Conservation (phyloP, 768 basidiomycete species). For the Suillus subalutaceus region DNA sequence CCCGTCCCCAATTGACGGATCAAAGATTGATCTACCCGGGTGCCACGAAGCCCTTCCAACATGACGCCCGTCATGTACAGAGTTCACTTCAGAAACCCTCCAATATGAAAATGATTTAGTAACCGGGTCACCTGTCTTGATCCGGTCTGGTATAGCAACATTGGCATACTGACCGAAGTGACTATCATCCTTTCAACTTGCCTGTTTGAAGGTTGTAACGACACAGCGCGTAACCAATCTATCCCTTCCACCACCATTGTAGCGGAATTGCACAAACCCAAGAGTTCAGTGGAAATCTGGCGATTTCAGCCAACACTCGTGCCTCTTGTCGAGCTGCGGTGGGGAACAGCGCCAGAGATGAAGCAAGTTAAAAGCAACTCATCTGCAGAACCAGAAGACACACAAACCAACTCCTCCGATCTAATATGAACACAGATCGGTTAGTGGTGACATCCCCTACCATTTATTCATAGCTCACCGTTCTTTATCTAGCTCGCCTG, state of each 20-base stretch:
- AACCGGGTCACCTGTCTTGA: background rate
- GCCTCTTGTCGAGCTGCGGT: background rate
- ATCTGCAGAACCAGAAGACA: background rate
- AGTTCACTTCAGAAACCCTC: background rate
- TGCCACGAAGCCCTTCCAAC: background rate
- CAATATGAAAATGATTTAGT: background rate
- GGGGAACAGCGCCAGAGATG: background rate
- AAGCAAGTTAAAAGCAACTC: background rate
- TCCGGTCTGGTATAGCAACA: background rate
- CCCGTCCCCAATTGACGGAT: background rate
- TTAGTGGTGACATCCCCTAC: background rate
- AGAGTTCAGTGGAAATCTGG: background rate
- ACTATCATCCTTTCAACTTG: background rate
- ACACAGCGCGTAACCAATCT: background rate
- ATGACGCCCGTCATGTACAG: background rate
- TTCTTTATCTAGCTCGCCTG: background rate
- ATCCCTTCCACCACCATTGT: conserved; percentile 5
- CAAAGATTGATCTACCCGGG: background rate
- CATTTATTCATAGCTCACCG: background rate
- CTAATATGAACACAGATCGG: background rate
- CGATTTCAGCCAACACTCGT: background rate
- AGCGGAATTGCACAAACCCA: background rate
- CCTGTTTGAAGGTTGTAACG: background rate
- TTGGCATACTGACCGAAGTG: background rate
- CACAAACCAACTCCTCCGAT: background rate